Base-by-base conservation (phyloP, 2,329 filamentous ascomycete species). In the Akanthomyces uredinophilus region DNA sequence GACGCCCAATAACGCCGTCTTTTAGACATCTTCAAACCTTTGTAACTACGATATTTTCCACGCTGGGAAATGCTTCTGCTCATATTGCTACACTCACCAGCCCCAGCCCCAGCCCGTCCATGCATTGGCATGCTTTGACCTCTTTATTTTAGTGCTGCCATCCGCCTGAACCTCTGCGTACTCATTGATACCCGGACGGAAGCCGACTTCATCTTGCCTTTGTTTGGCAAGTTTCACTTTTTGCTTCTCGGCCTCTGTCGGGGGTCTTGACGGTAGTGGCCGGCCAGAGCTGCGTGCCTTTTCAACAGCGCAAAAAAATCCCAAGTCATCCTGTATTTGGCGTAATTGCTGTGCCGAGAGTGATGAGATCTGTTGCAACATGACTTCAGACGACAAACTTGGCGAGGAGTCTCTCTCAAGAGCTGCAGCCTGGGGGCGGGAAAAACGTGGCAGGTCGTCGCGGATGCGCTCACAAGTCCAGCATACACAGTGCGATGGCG, bases 261-360 rank as follows among this genome's bases (percentile, higher is more conserved):
- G 52, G 13, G 52, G 52, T 6, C 52, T 18, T 27, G 32, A 24
- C 6, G 52, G 52, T 14, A 55, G 52, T 55, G 8, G 18, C 10
- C 27, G 35, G 4, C 52, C 52, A 24, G n/a, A 24, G 13, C 20
- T 18, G 20, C 52, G 52, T 16, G 52, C 52, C 35, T 43, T 55
- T 24, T 55, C 35, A 24, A 43, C 52, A 22, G 52, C 52, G 4
- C 24, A 3, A n/a, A 43, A 27, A 22, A 43, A 55, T 2, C 52
- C 52, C 52, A 55, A 41, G 7, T 55, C 52, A 41, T 55, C 52
- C 37, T 55, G 52, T 39, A 55, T 55, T 27, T 55, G 52, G 18
- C 37, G 35, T 7, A 55, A 16, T 41, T n/a, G 11, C 7, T 43
- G 35, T 24, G 29, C 4, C 22, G 52, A 6, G 35, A 55, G 52